Evolutionary conservation across 2,329 filamentous ascomycete genomes (phyloP).

Genomic region (Aspergillus flavus): DNA sequence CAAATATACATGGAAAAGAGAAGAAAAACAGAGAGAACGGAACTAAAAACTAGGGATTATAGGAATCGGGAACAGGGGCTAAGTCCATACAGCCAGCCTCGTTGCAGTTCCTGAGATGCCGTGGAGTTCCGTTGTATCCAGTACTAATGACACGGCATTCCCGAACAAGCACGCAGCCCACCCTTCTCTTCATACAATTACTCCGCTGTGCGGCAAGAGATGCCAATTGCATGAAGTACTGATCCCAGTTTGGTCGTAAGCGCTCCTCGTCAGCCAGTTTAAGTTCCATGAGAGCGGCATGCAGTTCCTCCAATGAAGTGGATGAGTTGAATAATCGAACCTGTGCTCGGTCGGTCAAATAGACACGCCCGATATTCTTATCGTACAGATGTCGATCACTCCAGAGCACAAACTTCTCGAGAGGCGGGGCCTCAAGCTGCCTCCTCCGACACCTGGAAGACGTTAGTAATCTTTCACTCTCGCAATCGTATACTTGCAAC

Average conservation of each 20-base stretch:
- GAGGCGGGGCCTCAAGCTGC: slow-evolving; percentile 53
- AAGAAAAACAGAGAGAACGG: neutral
- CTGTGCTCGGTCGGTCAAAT: slow-evolving; percentile 78
- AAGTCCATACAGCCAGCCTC: slow-evolving; percentile 74
- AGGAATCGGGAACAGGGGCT: neutral
- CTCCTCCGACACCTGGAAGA: slow-evolving; percentile 50
- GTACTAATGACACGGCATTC: slow-evolving; percentile 88
- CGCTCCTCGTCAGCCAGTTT: slow-evolving; percentile 78
- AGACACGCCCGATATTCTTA: slow-evolving; percentile 64
- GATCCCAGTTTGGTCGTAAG: slow-evolving; percentile 88
- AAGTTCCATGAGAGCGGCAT: slow-evolving; percentile 70
- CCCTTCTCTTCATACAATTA: slow-evolving; percentile 98
- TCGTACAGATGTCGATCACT: slow-evolving; percentile 77
- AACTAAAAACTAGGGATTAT: neutral
- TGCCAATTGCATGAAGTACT: slow-evolving; percentile 97
- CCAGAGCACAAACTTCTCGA: slow-evolving; percentile 62
- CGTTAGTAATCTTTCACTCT: neutral
- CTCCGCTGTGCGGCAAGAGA: slow-evolving; percentile 84
- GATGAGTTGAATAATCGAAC: slow-evolving; percentile 86
- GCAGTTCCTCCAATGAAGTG: slow-evolving; percentile 69
- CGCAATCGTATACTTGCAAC: neutral
- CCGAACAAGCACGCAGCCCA: slow-evolving; percentile 89
- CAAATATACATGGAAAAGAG: neutral
- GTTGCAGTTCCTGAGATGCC: slow-evolving; percentile 84
- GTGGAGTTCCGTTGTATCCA: slow-evolving; percentile 96